A percentile compares a stretch with the other conserved stretches of the same genome.
These are phyloP conservation scores for Fusarium sp. DNA, from an alignment of 2,329 filamentous ascomycete genomes.

Conservation along the genomic window DNA sequence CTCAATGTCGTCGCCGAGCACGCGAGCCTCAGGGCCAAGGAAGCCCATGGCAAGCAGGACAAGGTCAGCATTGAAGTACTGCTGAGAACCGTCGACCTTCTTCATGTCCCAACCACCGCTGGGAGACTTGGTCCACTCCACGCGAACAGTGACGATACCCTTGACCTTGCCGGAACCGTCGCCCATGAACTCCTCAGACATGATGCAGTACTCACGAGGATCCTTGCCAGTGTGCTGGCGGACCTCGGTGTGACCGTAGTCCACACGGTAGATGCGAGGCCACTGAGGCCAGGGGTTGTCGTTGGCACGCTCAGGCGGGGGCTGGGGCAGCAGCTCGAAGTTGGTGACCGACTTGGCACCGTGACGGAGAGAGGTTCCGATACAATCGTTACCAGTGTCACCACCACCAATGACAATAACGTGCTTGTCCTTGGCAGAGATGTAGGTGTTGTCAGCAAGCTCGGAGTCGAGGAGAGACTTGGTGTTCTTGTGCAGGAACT, in stretches of 20 bases:
- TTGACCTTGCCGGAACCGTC: slow-evolving; percentile 89
- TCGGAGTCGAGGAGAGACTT: slow-evolving; percentile 96
- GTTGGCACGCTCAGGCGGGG: slow-evolving; percentile 86
- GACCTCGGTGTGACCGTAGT: slow-evolving; percentile 96
- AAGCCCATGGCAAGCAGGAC: slow-evolving; percentile 98
- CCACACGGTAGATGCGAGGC: slow-evolving; percentile 98
- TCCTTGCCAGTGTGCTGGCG: slow-evolving; percentile 97
- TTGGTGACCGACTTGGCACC: slow-evolving; percentile 96
- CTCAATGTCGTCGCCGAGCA: slow-evolving; percentile 89
- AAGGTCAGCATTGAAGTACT: slow-evolving; percentile 96
- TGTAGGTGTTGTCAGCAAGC: slow-evolving; percentile 85
- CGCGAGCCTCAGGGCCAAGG: slow-evolving; percentile 89
- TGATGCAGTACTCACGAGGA: slow-evolving; percentile 96
- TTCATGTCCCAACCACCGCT: slow-evolving; percentile 98
- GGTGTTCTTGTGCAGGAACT: slow-evolving; percentile 97
- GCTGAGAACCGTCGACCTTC: slow-evolving; percentile 90
- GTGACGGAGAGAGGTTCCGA: slow-evolving; percentile 94
- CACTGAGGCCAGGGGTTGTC: slow-evolving; percentile 99
- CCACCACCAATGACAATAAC: slow-evolving; percentile 97
- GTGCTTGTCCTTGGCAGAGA: slow-evolving; percentile 94
- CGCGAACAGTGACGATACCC: slow-evolving; percentile 94
- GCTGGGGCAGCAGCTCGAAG: slow-evolving; percentile 95
- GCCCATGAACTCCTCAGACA: slow-evolving; percentile 96
- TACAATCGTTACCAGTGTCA: slow-evolving; percentile 98
- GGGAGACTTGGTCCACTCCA: slow-evolving; percentile 94